phyloP scores from a whole-genome alignment of 2,329 filamentous ascomycete species.

The Monosporascus cannonballus region DNA sequence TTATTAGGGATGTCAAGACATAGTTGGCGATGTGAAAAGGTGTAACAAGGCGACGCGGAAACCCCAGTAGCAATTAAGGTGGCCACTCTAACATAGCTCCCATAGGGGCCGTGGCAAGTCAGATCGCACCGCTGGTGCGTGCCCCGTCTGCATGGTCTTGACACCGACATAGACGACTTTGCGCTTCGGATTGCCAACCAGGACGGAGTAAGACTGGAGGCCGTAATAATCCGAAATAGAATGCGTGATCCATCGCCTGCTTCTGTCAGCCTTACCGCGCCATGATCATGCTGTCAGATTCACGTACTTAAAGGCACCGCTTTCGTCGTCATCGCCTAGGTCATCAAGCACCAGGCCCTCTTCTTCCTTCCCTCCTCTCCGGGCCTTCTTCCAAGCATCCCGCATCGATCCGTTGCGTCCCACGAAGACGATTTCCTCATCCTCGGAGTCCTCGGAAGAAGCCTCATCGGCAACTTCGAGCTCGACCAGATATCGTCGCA shows the following conservation, averaged over 20 bases:
- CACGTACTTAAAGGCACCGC: slow-evolving; percentile 74
- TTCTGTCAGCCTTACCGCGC: slow-evolving; percentile 1
- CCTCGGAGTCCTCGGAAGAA: slow-evolving; percentile 43
- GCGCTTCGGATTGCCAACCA: slow-evolving; percentile 61
- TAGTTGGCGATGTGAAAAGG: neutral
- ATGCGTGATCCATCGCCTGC: slow-evolving; percentile 85
- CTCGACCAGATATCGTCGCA: slow-evolving; percentile 67
- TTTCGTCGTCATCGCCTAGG: slow-evolving; percentile 61
- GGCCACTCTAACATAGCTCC: slow-evolving; percentile 45
- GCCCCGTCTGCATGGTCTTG: slow-evolving; percentile 37
- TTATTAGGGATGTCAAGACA: neutral
- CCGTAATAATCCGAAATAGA: slow-evolving; percentile 91
- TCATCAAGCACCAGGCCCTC: slow-evolving; percentile 74
- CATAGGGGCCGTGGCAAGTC: slow-evolving; percentile 57
- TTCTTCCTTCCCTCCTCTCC: slow-evolving; percentile 41
- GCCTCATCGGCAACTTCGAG: slow-evolving; percentile 36
- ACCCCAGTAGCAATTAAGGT: neutral
- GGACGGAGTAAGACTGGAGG: slow-evolving; percentile 74
- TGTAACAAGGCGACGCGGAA: neutral
- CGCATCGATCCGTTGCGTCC: slow-evolving; percentile 60
- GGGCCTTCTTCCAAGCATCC: slow-evolving; percentile 43
- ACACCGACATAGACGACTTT: slow-evolving; percentile 81
- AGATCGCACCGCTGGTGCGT: slow-evolving; percentile 16
- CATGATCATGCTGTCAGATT: no score
- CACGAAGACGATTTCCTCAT: slow-evolving; percentile 90